Percentiles rank a stretch among this genome's conserved stretches.
Conservation (phyloP, 2,329 filamentous ascomycete genomes). For the Diaporthe nobilis region DNA sequence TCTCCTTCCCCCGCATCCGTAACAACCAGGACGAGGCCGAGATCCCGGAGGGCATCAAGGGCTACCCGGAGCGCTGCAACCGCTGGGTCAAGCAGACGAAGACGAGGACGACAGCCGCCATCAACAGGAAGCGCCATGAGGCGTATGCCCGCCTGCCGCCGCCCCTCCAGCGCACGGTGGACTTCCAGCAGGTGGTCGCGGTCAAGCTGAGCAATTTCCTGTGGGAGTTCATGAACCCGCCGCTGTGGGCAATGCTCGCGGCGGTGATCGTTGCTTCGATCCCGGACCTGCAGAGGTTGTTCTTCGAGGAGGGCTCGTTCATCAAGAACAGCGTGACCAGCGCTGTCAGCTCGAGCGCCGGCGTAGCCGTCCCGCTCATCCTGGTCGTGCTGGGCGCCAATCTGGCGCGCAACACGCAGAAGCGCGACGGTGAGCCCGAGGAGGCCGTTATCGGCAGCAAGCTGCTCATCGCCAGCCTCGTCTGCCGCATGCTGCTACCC, state of each 20-base stretch:
- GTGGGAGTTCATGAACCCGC: conserved; percentile 98
- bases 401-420: conserved; percentile 90
- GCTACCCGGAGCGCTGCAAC: conserved; percentile 56
- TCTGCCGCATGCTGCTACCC: conserved; percentile 93
- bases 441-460: conserved; percentile 79
- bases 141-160: conserved; percentile 57
- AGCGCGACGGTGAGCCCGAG: conserved; percentile 77
- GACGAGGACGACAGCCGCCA: conserved; percentile 35
- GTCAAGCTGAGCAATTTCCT: conserved; percentile 73
- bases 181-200: conserved; percentile 51
- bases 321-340: conserved; percentile 93
- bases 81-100: conserved; percentile 50
- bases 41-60: conserved; percentile 57
- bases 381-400: conserved; percentile 96
- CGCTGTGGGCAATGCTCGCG: conserved; percentile 95
- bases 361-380: conserved; percentile 94
- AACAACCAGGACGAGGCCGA: conserved; percentile 58
- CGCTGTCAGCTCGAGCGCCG: conserved; percentile 86
- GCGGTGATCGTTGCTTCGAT: conserved; percentile 94
- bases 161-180: conserved; percentile 55
- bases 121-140: conserved; percentile 43
- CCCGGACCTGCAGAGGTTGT: conserved; percentile 83
- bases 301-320: conserved; percentile 92
- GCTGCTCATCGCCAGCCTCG: conserved; percentile 85
- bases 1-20: conserved; percentile 73